Evolutionary conservation across 805 yeast genomes (phyloP), one percentile per base, ranked within the genome.

Genomic region (Pichia kluyveri): DNA sequence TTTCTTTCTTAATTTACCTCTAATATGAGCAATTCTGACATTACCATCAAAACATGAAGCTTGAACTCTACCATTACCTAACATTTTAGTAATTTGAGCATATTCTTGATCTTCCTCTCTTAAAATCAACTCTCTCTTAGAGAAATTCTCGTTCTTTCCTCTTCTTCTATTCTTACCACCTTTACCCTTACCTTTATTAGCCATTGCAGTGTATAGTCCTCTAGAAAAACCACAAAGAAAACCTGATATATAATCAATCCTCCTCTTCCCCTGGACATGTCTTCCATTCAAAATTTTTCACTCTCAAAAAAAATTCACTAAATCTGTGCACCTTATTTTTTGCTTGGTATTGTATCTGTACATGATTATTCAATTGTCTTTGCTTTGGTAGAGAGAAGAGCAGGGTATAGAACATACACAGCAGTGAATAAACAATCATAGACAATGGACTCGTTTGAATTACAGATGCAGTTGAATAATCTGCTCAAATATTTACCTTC

Each of bases 1-100:
- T 80, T 91, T 93, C 83, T 93, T 93, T 79, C 99, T 86, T 72
- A 93, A 79, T 68, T 93, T 93, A 61, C 99, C 99, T 78, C 99
- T 87, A 64, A 93, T 93, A 66, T 91, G 99, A 18, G 96, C 99
- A 80, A 89, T 79, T 75, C 99, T 83, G 67, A 82, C 86, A 58
- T 76, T 75, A 56, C 96, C 96, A 65, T 93, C 99, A 63, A 93
- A 93, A 73, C 99, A 93, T 44, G 82, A 69, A 47, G 96, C 96
- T 68, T 90, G 96, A 48, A 93, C 83, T 70, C 99, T 82, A 56
- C 99, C 98, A 66, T 90, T 90, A 68, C 99, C 99, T 60, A 93
- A 80, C 97, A 93, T 91, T 72, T 89, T 91, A 68, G 91, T 81
- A 65, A 93, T 93, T 73, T 95, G 99, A 49, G 96, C 99, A 63